Base-by-base conservation (phyloP, 2,329 filamentous ascomycete species). In the Chaetomiaceae sp. region DNA sequence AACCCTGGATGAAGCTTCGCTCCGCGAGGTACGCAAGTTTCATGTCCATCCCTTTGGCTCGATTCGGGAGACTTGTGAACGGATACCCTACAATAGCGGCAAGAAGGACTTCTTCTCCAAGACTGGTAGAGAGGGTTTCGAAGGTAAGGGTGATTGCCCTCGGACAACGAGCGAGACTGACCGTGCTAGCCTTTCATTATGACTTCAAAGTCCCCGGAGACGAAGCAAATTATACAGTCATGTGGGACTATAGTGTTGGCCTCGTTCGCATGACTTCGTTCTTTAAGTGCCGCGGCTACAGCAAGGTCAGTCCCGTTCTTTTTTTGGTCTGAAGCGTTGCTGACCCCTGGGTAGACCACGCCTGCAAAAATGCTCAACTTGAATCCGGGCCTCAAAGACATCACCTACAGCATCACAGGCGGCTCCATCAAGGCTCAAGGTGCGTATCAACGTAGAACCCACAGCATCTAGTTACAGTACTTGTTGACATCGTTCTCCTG, bases 241-340 rank as follows among this genome's bases (percentile, higher is more conserved):
- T 96, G 82, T 99, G 94, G 94, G 94, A 99, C 69, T 96, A 96
- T 73, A 92, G 95, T 63, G 83, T 92, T 57, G 94, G 94, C 8
- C 84, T 97, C 27, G 91, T 97, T 57, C 85, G 92, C 57, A 95
- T 95, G 70, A 96, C 91, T 2, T 87, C 90, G 25, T 89, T 97
- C 66, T 97, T 97, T 79, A 96, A 96, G 69, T 90, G 88, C 60
- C 86, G 85, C 67, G 84, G 86, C 58, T 92, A 92, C 66, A 80
- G 86, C 59, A 99, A 99, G 83, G 92, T 90, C 67, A 65, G 75
- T 50, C 43, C 16, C 27, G 36, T n/a, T 1, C 11, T n/a, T 9
- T 5, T 20, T 4, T 8, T 30, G 20, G 8, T 14, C 27, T 9
- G 8, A 10, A 18, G 11, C 10, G 16, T 33, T 4, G 33, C 32